Evolutionary conservation across 192 early-diverging fungal species (phyloP).

Genomic region (Podila verticillata): DNA sequence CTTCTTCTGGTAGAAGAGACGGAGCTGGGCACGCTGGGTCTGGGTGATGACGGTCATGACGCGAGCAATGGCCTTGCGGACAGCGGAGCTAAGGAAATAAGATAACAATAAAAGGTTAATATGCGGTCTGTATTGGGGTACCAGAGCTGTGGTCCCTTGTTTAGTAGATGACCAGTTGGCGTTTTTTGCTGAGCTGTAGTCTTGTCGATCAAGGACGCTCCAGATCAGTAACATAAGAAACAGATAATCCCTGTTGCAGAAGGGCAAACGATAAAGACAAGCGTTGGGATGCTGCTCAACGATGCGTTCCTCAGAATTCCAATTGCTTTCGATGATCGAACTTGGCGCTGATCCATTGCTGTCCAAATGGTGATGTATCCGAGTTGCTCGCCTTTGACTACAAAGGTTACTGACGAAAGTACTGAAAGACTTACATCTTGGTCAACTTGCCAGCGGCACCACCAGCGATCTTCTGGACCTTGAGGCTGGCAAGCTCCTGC

Average conservation of each 20-base stretch:
- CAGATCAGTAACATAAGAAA: too few species aligned
- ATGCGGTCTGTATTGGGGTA: slow-evolving; percentile 4
- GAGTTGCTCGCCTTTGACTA: neutral
- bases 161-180: too few species aligned
- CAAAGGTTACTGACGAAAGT: neutral
- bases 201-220: too few species aligned
- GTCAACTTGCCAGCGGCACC: slow-evolving; percentile 80
- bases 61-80: slow-evolving; percentile 94
- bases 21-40: slow-evolving; percentile 88
- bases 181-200: too few species aligned
- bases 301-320: too few species aligned
- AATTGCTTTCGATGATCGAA: too few species aligned
- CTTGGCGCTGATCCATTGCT: neutral
- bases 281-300: too few species aligned
- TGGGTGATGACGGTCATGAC: slow-evolving; percentile 97
- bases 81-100: slow-evolving; percentile 65
- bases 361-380: too few species aligned
- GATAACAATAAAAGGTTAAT: neutral
- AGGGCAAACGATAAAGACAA: too few species aligned
- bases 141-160: neutral
- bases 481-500: slow-evolving; percentile 91
- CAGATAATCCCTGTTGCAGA: too few species aligned
- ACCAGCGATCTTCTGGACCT: slow-evolving; percentile 93
- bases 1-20: slow-evolving; percentile 92
- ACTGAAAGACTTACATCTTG: slow-evolving; percentile 71